Percentiles rank a stretch among this genome's conserved stretches.
Evolutionary conservation across 1,284 basidiomycete species (phyloP).

Genomic region (Inonotus hispidus): DNA sequence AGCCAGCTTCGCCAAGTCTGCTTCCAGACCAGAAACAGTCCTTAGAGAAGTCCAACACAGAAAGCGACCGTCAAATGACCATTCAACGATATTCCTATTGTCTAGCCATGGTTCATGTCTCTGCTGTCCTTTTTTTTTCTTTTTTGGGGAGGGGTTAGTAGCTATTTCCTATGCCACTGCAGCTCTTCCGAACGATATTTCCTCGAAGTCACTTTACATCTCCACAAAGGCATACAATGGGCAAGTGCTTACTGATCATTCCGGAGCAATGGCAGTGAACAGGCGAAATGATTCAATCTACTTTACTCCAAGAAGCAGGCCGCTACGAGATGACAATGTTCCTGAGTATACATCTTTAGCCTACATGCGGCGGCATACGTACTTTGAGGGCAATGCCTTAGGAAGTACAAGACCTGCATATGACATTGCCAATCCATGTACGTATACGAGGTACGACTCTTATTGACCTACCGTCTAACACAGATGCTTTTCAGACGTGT

Average conservation of each 20-base stretch:
- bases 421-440: constrained; percentile 25
- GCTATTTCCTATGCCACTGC: constrained; percentile 28
- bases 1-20: no score
- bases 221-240: constrained; percentile 29
- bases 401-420: constrained; percentile 27
- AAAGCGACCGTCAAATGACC: not conserved
- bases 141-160: no score
- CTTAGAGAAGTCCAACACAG: no score
- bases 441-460: constrained; percentile 15
- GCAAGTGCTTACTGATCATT: constrained; percentile 29
- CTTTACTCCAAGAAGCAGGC: constrained; percentile 26
- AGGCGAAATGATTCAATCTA: no score
- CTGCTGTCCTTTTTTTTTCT: not conserved
- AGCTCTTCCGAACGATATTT: constrained; percentile 27
- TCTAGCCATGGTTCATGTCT: constrained; percentile 2
- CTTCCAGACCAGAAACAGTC: no score
- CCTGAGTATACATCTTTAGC: constrained; percentile 27
- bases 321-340: not conserved
- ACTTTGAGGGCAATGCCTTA: constrained; percentile 30
- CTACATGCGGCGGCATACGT: constrained; percentile 28
- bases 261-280: constrained; percentile 26
- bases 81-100: not conserved
- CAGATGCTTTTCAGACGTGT: no score
- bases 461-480: not conserved
- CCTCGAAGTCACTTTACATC: constrained; percentile 28